Evolutionary conservation across 2,329 filamentous ascomycete species (phyloP).

Genomic region (Didymella lethalis): DNA sequence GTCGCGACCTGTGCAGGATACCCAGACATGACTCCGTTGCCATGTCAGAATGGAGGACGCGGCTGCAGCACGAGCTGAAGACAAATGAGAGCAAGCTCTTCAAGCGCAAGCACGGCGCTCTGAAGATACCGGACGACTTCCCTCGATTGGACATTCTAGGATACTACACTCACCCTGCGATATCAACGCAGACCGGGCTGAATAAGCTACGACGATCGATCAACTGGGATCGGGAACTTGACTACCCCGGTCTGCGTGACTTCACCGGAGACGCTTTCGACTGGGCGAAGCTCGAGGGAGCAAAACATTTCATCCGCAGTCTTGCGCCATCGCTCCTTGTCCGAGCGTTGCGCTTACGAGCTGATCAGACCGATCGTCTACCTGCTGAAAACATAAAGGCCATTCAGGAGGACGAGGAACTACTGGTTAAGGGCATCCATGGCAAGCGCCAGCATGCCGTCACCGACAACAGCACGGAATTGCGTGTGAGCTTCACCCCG

Average conservation of each 20-base stretch:
- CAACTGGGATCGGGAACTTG: constrained; percentile 69
- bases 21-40: constrained; percentile 66
- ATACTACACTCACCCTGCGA: constrained; percentile 87
- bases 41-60: constrained; percentile 74
- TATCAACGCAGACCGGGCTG: constrained; percentile 70
- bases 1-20: constrained; percentile 74
- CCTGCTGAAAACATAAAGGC: constrained; percentile 46
- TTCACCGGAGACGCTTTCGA: constrained; percentile 85
- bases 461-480: constrained; percentile 77
- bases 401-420: constrained; percentile 58
- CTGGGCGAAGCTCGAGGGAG: constrained; percentile 80
- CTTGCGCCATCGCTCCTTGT: constrained; percentile 79
- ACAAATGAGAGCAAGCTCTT: constrained; percentile 88
- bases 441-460: constrained; percentile 73
- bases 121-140: constrained; percentile 81
- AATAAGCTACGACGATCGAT: constrained; percentile 62
- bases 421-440: constrained; percentile 71
- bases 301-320: constrained; percentile 82
- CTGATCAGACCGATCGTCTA: constrained; percentile 29
- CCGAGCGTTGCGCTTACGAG: constrained; percentile 60
- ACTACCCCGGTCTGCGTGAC: constrained; percentile 71
- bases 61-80: constrained; percentile 75
- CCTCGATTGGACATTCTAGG: constrained; percentile 79
- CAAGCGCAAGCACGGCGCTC: constrained; percentile 73
- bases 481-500: constrained; percentile 81